phyloP scores from a whole-genome alignment of 768 basidiomycete genomes.

The Termitomyces eurrhizus region DNA sequence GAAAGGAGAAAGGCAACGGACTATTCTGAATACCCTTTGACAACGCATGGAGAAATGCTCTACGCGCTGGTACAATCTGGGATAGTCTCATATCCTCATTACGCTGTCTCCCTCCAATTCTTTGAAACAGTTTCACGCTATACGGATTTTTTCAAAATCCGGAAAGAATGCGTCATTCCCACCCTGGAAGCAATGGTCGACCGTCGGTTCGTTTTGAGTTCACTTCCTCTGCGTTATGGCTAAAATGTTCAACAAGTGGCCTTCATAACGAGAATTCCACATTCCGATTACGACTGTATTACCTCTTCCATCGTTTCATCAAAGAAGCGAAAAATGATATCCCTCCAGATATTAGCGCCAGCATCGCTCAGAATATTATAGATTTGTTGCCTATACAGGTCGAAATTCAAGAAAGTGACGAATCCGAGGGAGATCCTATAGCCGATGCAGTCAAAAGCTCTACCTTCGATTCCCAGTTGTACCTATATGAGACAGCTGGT shows the following conservation, averaged over 20 bases:
- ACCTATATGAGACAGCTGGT: conserved; percentile 91
- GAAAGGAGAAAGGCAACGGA: conserved; percentile 65
- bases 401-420: conserved; percentile 74
- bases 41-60: conserved; percentile 87
- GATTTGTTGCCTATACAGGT: conserved; percentile 78
- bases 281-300: conserved; percentile 78
- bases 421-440: conserved; percentile 66
- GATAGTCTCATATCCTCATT: conserved; percentile 79
- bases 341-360: conserved; percentile 62
- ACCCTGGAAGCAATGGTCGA: conserved; percentile 88
- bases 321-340: conserved; percentile 79
- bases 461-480: conserved; percentile 85
- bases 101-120: conserved; percentile 81
- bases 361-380: conserved; percentile 66
- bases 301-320: conserved; percentile 92
- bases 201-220: conserved; percentile 49
- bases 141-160: conserved; percentile 93
- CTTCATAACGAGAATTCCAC: conserved; percentile 72
- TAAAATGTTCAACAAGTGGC: conserved; percentile 48
- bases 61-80: conserved; percentile 79
- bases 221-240: background rate
- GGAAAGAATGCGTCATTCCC: conserved; percentile 84
- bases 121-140: conserved; percentile 94
- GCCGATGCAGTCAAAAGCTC: conserved; percentile 76
- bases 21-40: conserved; percentile 80